Evolutionary conservation across 2,329 filamentous ascomycete species (phyloP).

Genomic region (Bipolaris sorokiniana): DNA sequence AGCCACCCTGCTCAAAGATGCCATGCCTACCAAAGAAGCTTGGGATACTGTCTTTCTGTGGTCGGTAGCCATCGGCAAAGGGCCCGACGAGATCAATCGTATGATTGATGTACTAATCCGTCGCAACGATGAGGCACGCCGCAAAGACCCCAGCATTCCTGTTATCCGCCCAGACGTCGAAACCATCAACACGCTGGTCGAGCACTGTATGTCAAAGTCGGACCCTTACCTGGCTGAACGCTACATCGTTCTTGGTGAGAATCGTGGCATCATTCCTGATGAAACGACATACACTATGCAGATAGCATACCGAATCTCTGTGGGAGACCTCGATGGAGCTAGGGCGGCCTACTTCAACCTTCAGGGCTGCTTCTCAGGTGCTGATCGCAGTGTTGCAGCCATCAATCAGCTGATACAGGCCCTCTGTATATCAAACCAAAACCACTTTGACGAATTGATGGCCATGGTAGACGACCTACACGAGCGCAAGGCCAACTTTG

Average conservation of each 20-base stretch:
- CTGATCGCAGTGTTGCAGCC: conserved; percentile 65
- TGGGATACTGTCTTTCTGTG: conserved; percentile 79
- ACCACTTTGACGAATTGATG: conserved; percentile 73
- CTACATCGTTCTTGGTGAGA: conserved; percentile 70
- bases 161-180: conserved; percentile 65
- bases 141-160: conserved; percentile 25
- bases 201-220: conserved; percentile 71
- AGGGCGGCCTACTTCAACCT: conserved; percentile 69
- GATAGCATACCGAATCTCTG: conserved; percentile 75
- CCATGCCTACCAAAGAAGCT: conserved; percentile 55
- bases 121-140: conserved; percentile 55
- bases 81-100: conserved; percentile 72
- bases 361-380: conserved; percentile 61
- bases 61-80: conserved; percentile 74
- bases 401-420: conserved; percentile 76
- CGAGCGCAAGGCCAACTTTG: conserved; percentile 70
- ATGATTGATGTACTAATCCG: conserved; percentile 73
- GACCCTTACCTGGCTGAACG: conserved; percentile 76
- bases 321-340: conserved; percentile 74
- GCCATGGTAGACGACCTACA: conserved; percentile 76
- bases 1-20: conserved; percentile 43
- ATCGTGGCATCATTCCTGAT: conserved; percentile 70
- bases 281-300: conserved; percentile 74
- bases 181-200: conserved; percentile 79
- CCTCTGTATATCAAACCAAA: conserved; percentile 65